Evolutionary conservation across 164 flowering plant genomes (phyloP).

Genomic region (Liquidambar formosana): DNA sequence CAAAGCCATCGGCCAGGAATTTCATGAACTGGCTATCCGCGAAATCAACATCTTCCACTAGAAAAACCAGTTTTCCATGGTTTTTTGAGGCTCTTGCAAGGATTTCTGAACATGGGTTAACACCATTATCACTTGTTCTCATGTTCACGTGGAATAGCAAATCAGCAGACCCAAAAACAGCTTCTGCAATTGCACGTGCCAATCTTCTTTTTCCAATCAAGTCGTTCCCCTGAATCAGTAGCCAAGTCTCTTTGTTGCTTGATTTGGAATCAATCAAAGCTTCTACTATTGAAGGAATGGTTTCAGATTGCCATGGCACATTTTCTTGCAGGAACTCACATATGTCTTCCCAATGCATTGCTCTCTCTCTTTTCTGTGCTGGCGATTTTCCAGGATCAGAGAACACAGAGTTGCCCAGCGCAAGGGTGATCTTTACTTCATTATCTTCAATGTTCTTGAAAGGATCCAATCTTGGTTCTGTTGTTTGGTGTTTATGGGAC

Average conservation of each 20-base stretch:
- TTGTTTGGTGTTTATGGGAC: conserved; percentile 17
- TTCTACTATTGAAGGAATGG: conserved; percentile 46
- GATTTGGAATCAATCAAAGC: conserved; percentile 37
- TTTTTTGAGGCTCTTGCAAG: conserved; percentile 35
- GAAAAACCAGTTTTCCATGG: conserved; percentile 41
- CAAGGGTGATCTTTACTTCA: conserved; percentile 69
- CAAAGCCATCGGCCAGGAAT: conserved; percentile 38
- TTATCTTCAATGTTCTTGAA: conserved; percentile 44
- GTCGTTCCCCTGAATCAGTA: conserved; percentile 66
- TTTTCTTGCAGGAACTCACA: conserved; percentile 48
- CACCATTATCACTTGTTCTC: conserved; percentile 26
- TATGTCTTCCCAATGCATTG: conserved; percentile 20
- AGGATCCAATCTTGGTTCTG: conserved; percentile 47
- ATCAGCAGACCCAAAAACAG: conserved; percentile 55
- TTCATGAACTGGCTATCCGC: conserved; percentile 50
- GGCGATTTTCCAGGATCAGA: conserved; percentile 19
- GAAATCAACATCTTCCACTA: conserved; percentile 59
- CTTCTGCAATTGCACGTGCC: conserved; percentile 54
- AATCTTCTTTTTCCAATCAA: conserved; percentile 60
- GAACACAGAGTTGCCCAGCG: conserved; percentile 54
- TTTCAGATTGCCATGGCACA: conserved; percentile 68
- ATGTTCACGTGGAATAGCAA: conserved; percentile 46
- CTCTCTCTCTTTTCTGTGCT: conserved; percentile 12
- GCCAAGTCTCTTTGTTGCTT: conserved; percentile 41
- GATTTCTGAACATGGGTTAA: conserved; percentile 20